These are phyloP conservation scores for Lojkania enalia DNA, from an alignment of 2,329 filamentous ascomycete species.

Conservation along the genomic window DNA sequence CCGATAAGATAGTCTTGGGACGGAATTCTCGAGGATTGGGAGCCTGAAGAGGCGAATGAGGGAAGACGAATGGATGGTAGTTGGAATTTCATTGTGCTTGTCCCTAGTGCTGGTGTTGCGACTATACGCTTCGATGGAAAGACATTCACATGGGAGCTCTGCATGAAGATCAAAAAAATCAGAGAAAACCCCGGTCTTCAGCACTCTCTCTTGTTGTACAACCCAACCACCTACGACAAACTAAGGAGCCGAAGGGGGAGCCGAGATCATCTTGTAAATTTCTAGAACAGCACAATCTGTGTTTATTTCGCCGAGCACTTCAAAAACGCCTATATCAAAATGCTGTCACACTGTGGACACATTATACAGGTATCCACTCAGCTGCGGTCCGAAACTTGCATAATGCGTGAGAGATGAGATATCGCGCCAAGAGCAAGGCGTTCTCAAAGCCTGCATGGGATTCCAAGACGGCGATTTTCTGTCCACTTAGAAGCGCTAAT, in stretches of 20 bases:
- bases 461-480: no score
- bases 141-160: not conserved
- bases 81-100: constrained; percentile 24
- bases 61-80: constrained; percentile 18
- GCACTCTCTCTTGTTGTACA: not conserved
- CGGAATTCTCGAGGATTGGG: constrained; percentile 12
- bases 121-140: not conserved
- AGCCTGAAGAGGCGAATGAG: constrained; percentile 17
- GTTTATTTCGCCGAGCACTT: not conserved
- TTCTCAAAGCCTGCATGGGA: no score
- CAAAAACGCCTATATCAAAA: no score
- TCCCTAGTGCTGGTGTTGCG: not conserved
- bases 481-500: no score
- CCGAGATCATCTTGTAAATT: constrained; percentile 6
- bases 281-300: not conserved
- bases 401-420: no score
- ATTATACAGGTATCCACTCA: no score
- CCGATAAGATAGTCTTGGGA: constrained; percentile 47
- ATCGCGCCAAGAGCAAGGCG: no score
- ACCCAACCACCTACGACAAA: not conserved
- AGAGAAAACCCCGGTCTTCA: not conserved
- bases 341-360: no score
- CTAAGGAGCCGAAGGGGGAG: not conserved
- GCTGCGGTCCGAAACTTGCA: no score
- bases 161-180: not conserved